Evolutionary conservation across 1,284 basidiomycete genomes (phyloP), one percentile per base, ranked within the genome.

Genomic region (Microbotryum scabiosae): DNA sequence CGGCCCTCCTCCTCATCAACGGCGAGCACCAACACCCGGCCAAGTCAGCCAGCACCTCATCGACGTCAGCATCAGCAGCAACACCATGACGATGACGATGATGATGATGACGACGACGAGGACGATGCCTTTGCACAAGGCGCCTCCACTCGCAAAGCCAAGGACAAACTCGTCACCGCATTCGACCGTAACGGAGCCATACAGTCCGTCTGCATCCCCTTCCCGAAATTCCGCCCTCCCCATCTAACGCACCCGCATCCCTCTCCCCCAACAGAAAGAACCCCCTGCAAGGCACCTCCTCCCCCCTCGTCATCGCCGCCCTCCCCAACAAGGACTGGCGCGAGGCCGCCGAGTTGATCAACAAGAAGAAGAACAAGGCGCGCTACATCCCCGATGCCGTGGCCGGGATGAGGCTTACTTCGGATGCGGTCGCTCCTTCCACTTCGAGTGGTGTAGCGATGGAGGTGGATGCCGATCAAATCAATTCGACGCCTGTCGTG

Each of bases 291-390:
- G 72, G 80, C 28, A 64, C 72, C 18, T 73, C 84, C 51, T 82
- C 79, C 3, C 87, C 87, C 0, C 81, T 94, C 14, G 83, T 93
- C 36, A 96, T 97, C 54, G 85, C 89, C 5, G 79, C 88, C 0
- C 78, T 87, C 48, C 80, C 89, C 66, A 92, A 96, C 72, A 82
- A 83, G 43, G 91, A 96, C 73, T 97, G 92, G 91, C 79, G 88
- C 51, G 85, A 77, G 78, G 55, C 81, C 79, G 45, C 67, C 50
- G 74, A 74, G 21, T 57, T 65, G 20, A 61, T 73, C 23, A 71
- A 79, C 28, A 86, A 85, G 60, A 82, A 86, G 12, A 86, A 87
- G 54, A 90, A 89, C 0, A 79, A 91, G 21, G 85, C 68, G 54
- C 28, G 61, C 8, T 70, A 68, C 54, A 47, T 69, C 23, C 69